A percentile compares a stretch with the other conserved stretches of the same genome.
phyloP scores from a whole-genome alignment of 1,284 basidiomycete genomes.

The Salmacisia buchloeana region DNA sequence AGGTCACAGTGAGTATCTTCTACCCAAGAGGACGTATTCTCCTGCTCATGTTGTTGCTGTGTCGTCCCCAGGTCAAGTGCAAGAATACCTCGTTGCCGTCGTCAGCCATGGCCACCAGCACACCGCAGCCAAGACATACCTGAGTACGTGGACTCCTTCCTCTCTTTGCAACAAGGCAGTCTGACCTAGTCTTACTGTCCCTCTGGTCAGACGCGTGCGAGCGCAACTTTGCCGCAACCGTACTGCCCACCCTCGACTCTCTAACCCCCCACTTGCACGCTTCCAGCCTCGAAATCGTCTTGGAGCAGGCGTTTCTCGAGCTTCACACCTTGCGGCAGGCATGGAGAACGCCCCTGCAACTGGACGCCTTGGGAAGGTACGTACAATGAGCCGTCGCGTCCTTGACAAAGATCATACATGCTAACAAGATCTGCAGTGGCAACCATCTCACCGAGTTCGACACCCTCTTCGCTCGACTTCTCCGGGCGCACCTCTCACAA shows the following conservation, averaged over 20 bases:
- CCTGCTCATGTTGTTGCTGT: background rate
- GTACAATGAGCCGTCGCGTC: background rate
- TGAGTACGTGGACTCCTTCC: background rate
- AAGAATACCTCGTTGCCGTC: background rate
- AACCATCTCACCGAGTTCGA: background rate
- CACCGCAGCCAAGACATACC: background rate
- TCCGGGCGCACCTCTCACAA: background rate
- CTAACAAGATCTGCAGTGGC: background rate
- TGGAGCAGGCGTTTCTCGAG: background rate
- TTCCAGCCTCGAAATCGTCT: background rate
- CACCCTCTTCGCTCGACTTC: background rate
- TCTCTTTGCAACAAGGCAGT: no score
- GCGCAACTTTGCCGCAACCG: background rate
- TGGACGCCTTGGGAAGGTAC: background rate
- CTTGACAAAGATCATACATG: background rate
- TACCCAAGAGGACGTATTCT: background rate
- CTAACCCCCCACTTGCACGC: background rate
- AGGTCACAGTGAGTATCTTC: background rate
- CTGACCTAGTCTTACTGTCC: background rate
- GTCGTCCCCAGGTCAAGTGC: background rate
- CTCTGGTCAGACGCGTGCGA: background rate
- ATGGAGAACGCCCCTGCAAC: background rate
- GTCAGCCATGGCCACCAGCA: background rate
- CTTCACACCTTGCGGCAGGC: background rate
- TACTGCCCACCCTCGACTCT: background rate